phyloP scores from a whole-genome alignment of 345 rosid species.

The Eucalyptus dawsonii region DNA sequence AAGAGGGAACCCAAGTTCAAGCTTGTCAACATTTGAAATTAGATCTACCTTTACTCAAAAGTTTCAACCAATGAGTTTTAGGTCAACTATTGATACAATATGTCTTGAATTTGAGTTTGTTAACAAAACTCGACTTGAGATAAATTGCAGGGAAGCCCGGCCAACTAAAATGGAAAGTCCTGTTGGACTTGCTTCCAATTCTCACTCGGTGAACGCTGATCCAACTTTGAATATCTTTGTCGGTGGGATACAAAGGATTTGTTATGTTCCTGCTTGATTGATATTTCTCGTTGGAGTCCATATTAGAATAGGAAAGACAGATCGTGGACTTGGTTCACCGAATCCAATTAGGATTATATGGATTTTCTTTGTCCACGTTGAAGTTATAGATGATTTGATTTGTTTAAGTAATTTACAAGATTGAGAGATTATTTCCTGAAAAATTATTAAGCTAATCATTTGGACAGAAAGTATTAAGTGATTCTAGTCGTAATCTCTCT shows the following conservation, averaged over 20 bases:
- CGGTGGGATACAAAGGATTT: background rate
- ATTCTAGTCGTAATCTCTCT: background rate
- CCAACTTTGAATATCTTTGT: too few species aligned
- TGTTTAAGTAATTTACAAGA: background rate
- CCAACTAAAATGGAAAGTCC: too few species aligned
- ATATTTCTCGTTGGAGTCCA: background rate
- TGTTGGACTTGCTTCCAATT: too few species aligned
- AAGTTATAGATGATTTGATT: background rate
- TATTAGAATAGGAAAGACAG: background rate
- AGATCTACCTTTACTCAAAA: too few species aligned
- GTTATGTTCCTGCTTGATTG: background rate
- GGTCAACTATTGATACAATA: too few species aligned
- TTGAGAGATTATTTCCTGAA: background rate
- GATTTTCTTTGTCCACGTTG: background rate
- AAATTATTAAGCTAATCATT: background rate
- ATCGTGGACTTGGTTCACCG: background rate
- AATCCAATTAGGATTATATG: background rate
- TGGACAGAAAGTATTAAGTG: background rate
- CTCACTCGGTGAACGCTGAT: too few species aligned
- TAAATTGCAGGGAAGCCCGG: too few species aligned
- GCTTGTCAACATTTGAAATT: too few species aligned
- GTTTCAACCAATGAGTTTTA: too few species aligned
- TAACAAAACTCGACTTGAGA: too few species aligned
- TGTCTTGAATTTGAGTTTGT: too few species aligned
- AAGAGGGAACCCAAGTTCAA: too few species aligned